These are phyloP conservation scores for Saraca asoca DNA, from an alignment of 331 rosid species.

Conservation along the genomic window DNA sequence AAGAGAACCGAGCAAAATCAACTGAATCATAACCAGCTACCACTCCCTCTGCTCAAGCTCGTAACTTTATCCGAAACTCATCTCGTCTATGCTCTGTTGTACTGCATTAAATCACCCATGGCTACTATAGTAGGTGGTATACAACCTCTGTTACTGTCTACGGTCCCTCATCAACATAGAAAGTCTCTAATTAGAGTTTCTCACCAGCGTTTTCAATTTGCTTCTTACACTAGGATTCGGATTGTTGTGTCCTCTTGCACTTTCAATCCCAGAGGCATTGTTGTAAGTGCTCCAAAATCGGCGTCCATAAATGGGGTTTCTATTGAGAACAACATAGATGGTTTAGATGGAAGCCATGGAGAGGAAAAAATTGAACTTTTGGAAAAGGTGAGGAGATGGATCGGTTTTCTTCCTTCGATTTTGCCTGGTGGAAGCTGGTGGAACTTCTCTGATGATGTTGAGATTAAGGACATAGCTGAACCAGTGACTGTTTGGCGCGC, in stretches of 20 bases:
- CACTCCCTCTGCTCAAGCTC: conserved; percentile 18
- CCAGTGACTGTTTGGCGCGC: conserved; percentile 82
- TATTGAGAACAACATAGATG: conserved; percentile 40
- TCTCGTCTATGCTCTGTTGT: background rate
- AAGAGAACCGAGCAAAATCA: conserved; percentile 23
- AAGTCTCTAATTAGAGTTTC: conserved; percentile 20
- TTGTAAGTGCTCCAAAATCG: conserved; percentile 40
- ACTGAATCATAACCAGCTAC: background rate
- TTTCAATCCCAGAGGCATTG: conserved; percentile 34
- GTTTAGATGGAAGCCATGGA: conserved; percentile 21
- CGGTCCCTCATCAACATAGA: conserved; percentile 28
- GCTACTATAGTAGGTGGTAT: conserved; percentile 45
- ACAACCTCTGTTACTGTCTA: conserved; percentile 38
- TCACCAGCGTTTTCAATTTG: conserved; percentile 29
- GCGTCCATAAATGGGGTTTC: conserved; percentile 65
- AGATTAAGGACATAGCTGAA: conserved; percentile 47
- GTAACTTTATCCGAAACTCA: conserved; percentile 33
- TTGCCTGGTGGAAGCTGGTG: conserved; percentile 90
- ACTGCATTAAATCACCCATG: conserved; percentile 36
- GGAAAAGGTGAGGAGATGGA: conserved; percentile 42
- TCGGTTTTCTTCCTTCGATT: conserved; percentile 45
- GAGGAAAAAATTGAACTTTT: conserved; percentile 36
- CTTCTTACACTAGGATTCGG: conserved; percentile 11
- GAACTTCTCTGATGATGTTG: conserved; percentile 60
- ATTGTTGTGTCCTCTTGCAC: conserved; percentile 17